Conservation (phyloP, 2,329 filamentous ascomycete genomes). For the Fusarium oligoseptatum region DNA sequence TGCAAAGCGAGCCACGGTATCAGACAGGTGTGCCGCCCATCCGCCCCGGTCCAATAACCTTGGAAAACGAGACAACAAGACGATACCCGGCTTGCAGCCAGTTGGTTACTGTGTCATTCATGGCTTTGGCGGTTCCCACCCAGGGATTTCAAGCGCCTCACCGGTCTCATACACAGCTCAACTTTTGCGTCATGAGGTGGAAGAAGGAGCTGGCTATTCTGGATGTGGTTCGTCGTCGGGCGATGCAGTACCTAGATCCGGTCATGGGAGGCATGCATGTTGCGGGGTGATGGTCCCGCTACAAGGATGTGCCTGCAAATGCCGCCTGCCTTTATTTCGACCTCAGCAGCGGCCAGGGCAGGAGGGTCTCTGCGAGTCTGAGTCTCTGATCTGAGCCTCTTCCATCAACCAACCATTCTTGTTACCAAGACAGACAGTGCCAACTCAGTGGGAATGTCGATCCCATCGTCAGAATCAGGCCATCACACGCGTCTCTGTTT, state of each 20-base stretch:
- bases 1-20: neutral
- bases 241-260: neutral
- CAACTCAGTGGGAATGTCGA: neutral
- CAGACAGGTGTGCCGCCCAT: slow-evolving; percentile 6
- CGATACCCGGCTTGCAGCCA: neutral
- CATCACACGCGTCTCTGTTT: neutral
- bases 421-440: neutral
- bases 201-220: neutral
- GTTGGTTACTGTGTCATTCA: neutral
- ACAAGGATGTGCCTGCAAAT: slow-evolving; percentile 5
- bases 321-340: slow-evolving; percentile 2
- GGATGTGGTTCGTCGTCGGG: neutral
- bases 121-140: neutral
- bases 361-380: neutral
- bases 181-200: neutral
- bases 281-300: slow-evolving; percentile 2
- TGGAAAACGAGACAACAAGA: neutral
- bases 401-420: neutral
- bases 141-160: neutral
- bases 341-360: neutral
- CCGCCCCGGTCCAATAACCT: neutral
- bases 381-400: neutral
- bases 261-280: neutral
- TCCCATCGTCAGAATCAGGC: slow-evolving; percentile 6
- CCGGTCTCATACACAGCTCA: neutral